Conservation (phyloP, 768 basidiomycete genomes). For the Filobasidium wieringae region DNA sequence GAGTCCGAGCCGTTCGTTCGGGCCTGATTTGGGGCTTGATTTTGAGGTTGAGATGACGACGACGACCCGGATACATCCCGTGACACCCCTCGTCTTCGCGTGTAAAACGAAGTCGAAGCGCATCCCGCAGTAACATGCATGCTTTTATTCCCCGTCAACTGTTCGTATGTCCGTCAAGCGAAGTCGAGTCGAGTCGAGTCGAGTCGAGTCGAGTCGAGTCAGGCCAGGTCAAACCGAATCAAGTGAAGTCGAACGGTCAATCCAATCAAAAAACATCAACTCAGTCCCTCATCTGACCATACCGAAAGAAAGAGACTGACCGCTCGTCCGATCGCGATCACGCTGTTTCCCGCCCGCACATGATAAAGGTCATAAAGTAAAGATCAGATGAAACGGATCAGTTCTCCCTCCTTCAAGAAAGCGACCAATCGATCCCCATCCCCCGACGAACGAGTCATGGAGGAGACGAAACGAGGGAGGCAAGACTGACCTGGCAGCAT, state of each 20-base stretch:
- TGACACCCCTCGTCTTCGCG: too few species aligned
- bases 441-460: neutral
- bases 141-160: conserved; percentile 33
- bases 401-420: too few species aligned
- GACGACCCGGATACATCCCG: too few species aligned
- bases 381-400: neutral
- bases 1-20: neutral
- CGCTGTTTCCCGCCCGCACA: conserved; percentile 5
- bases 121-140: conserved; percentile 34
- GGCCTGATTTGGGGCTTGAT: neutral
- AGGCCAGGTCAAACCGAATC: too few species aligned
- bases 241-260: neutral
- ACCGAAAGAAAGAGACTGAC: conserved; percentile 22
- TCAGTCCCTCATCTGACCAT: neutral
- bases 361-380: neutral
- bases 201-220: too few species aligned
- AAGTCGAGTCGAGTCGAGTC: too few species aligned
- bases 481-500: conserved; percentile 28
- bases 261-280: neutral
- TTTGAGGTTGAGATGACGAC: neutral
- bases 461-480: neutral
- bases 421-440: neutral
- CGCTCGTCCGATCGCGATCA: conserved; percentile 37
- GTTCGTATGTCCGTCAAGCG: too few species aligned
- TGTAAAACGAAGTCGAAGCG: conserved; percentile 29